Conservation (phyloP, 768 basidiomycete genomes). For the Boletus barrowsii region DNA sequence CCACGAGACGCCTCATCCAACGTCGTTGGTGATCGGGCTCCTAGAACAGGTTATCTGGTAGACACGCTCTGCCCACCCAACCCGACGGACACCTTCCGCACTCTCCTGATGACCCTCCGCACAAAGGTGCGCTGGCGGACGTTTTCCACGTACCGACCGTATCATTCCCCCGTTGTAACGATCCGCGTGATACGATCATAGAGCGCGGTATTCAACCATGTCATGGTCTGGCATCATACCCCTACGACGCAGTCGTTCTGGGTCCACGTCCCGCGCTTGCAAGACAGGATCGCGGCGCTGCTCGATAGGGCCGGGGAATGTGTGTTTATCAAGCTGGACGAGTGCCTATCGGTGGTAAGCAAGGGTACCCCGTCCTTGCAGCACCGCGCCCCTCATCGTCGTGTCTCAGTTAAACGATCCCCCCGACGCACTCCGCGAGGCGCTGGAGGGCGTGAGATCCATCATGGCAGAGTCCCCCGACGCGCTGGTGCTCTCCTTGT, state of each 20-base stretch:
- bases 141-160: constrained; percentile 4
- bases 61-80: constrained; percentile 40
- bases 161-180: neutral
- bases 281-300: constrained; percentile 4
- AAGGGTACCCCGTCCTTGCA: neutral
- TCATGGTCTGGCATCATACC: constrained; percentile 47
- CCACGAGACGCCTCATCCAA: neutral
- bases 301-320: constrained; percentile 1
- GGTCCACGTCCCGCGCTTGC: constrained; percentile 37
- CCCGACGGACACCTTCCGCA: constrained; percentile 34
- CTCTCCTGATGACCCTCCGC: constrained; percentile 40
- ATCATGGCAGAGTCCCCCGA: constrained; percentile 7
- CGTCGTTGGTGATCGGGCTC: neutral
- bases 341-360: constrained; percentile 21
- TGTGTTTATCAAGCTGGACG: constrained; percentile 20
- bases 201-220: constrained; percentile 34
- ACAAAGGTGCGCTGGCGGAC: constrained; percentile 28
- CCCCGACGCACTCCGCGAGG: constrained; percentile 12
- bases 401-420: constrained; percentile 10
- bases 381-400: neutral
- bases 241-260: constrained; percentile 53
- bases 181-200: neutral
- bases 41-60: constrained; percentile 46
- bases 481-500: constrained; percentile 28
- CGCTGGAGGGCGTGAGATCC: constrained; percentile 7